Evolutionary conservation across 2,329 filamentous ascomycete genomes (phyloP).

Genomic region (Ophiostoma sp.): DNA sequence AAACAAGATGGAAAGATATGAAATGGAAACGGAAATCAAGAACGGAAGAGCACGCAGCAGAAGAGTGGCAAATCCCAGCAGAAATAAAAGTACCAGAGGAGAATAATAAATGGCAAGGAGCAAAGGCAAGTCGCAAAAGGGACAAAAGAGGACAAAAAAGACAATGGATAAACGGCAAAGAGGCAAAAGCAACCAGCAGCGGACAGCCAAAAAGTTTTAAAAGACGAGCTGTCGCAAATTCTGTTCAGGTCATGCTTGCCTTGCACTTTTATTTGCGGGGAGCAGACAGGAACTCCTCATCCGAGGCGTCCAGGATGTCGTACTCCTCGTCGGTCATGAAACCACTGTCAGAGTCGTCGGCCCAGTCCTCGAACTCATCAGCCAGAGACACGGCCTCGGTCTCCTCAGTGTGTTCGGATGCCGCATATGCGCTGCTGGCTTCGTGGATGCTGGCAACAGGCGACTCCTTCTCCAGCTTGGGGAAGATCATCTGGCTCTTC

Average conservation of each 20-base stretch:
- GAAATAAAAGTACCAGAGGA: neutral
- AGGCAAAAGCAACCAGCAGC: neutral
- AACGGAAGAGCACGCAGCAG: neutral
- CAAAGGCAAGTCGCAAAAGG: neutral
- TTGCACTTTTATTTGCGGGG: slow-evolving; percentile 11
- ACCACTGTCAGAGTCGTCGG: slow-evolving; percentile 58
- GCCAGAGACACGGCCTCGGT: slow-evolving; percentile 30
- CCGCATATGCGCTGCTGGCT: neutral
- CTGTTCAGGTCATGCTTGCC: neutral
- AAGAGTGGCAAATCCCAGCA: neutral
- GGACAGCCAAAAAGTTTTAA: neutral
- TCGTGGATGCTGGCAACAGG: slow-evolving; percentile 74
- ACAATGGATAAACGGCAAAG: neutral
- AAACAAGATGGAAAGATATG: neutral
- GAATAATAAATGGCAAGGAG: neutral
- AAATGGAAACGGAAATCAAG: neutral
- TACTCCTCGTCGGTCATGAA: slow-evolving; percentile 98
- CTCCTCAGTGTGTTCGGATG: neutral
- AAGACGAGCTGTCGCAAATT: neutral
- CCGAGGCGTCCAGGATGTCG: slow-evolving; percentile 90
- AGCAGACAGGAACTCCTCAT: slow-evolving; percentile 67
- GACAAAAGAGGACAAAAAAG: neutral
- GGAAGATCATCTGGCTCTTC: slow-evolving; percentile 84
- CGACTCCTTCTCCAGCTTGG: slow-evolving; percentile 90
- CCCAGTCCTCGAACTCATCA: slow-evolving; percentile 54